phyloP scores from a whole-genome alignment of 1,139 yeast species.

The Pneumocystis carinii region DNA sequence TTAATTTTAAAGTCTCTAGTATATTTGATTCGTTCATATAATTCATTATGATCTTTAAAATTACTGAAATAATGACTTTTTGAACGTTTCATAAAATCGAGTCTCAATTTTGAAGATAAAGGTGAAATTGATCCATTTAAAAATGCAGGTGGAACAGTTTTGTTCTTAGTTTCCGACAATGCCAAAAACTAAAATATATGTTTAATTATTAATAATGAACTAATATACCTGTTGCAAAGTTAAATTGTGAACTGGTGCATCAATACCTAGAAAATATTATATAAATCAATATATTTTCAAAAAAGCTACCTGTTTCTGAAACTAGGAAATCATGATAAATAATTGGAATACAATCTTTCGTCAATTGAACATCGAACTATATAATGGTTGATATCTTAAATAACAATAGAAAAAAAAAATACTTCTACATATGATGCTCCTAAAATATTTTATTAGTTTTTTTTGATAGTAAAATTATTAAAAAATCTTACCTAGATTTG shows the following conservation, averaged over 20 bases:
- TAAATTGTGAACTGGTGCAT: conserved; percentile 86
- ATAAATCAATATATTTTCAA: neutral
- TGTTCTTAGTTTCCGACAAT: neutral
- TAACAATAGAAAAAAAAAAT: neutral
- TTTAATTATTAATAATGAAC: neutral
- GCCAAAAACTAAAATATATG: neutral
- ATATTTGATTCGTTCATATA: conserved; percentile 58
- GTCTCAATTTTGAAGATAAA: neutral
- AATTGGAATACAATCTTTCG: conserved; percentile 86
- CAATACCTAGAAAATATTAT: conserved; percentile 31
- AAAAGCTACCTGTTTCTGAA: conserved; percentile 61
- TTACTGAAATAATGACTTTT: neutral
- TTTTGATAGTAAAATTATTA: neutral
- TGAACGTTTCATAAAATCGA: neutral
- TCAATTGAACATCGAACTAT: conserved; percentile 77
- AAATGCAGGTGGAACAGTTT: neutral
- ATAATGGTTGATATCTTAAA: neutral
- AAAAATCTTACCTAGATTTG: conserved; percentile 36
- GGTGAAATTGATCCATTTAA: neutral
- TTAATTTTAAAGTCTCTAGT: conserved; percentile 77
- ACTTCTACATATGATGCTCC: conserved; percentile 59
- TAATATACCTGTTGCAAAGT: conserved; percentile 53
- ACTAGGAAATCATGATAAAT: conserved; percentile 90
- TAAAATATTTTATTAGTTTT: conserved; percentile 1
- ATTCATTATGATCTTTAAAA: conserved; percentile 16